phyloP scores from a whole-genome alignment of 345 rosid species.

The Cardamine occulta region DNA sequence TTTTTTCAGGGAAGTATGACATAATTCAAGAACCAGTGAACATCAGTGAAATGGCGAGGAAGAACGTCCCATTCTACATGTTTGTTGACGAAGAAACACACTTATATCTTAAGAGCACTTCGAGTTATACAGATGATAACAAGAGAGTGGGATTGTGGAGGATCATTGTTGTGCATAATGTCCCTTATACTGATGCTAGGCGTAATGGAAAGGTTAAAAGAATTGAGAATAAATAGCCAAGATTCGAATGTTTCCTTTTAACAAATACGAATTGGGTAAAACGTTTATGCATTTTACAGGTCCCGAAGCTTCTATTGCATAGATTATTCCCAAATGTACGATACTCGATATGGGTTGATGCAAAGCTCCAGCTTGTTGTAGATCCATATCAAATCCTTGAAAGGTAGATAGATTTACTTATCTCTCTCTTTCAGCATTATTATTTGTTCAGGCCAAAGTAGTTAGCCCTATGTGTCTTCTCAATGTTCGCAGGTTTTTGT shows the following conservation, averaged over 20 bases:
- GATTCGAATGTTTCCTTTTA: not conserved
- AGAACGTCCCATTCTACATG: constrained; percentile 76
- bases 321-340: constrained; percentile 74
- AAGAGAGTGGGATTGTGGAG: constrained; percentile 84
- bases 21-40: constrained; percentile 75
- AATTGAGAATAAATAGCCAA: not conserved
- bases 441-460: not conserved
- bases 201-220: constrained; percentile 78
- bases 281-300: constrained; percentile 51
- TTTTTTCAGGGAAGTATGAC: constrained; percentile 74
- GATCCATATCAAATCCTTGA: constrained; percentile 93
- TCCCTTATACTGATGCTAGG: constrained; percentile 81
- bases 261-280: constrained; percentile 14
- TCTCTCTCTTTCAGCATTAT: not conserved
- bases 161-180: constrained; percentile 66
- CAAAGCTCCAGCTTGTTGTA: constrained; percentile 82
- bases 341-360: constrained; percentile 92
- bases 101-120: constrained; percentile 62
- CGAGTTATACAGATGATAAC: constrained; percentile 54
- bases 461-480: not conserved
- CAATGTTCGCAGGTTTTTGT: constrained; percentile 65
- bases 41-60: constrained; percentile 65
- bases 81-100: constrained; percentile 89
- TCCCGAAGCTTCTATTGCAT: constrained; percentile 89
- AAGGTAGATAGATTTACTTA: constrained; percentile 48